Evolutionary conservation across 2,329 filamentous ascomycete genomes (phyloP).

Genomic region (Ceratocystis cacaofunesta): DNA sequence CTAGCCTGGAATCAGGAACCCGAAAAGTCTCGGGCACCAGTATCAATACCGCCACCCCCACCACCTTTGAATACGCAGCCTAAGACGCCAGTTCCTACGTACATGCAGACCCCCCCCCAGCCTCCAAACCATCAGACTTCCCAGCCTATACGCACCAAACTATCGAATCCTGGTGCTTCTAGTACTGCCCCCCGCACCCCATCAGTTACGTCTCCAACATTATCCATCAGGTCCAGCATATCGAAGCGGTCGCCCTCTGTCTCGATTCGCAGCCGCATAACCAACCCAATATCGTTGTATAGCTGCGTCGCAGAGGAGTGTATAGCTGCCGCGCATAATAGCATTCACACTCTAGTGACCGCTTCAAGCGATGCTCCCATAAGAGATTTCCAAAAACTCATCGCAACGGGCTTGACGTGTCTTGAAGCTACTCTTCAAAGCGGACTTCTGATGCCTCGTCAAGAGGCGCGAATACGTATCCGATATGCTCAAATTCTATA

Average conservation of each 20-base stretch:
- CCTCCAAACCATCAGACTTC: conserved; percentile 21
- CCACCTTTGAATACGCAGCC: conserved; percentile 18
- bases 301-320: conserved; percentile 65
- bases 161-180: conserved; percentile 20
- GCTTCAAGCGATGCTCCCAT: conserved; percentile 32
- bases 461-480: conserved; percentile 54
- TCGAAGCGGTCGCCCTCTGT: conserved; percentile 30
- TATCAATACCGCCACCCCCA: conserved; percentile 21
- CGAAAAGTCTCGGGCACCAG: conserved; percentile 26
- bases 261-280: conserved; percentile 28
- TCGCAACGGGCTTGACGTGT: conserved; percentile 58
- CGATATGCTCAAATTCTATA: conserved; percentile 57
- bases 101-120: conserved; percentile 16
- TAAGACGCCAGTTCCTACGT: conserved; percentile 13
- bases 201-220: conserved; percentile 29
- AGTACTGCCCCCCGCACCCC: conserved; percentile 21
- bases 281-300: conserved; percentile 44
- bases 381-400: conserved; percentile 51
- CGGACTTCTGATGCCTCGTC: conserved; percentile 43
- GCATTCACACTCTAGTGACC: conserved; percentile 33
- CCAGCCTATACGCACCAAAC: conserved; percentile 24
- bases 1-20: conserved; percentile 25
- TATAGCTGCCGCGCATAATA: conserved; percentile 45
- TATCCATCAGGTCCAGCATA: conserved; percentile 28
- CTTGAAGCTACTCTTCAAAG: conserved; percentile 54